phyloP scores from a whole-genome alignment of 2,329 filamentous ascomycete genomes.

The Chrysosporium queenslandicum region DNA sequence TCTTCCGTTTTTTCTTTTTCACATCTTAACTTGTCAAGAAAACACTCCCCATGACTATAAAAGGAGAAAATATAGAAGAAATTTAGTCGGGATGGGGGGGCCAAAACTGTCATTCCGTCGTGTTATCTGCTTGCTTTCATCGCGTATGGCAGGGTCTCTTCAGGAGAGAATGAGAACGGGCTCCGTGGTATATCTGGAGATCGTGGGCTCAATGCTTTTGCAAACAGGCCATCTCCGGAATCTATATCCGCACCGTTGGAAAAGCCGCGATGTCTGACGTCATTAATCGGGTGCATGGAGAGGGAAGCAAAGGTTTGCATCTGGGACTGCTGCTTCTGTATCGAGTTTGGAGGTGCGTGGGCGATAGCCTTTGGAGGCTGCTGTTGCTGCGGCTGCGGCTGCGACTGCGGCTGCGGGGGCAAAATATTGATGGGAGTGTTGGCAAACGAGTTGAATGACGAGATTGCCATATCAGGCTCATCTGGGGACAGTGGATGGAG shows the following conservation, averaged over 20 bases:
- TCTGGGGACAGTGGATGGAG: slow-evolving; percentile 51
- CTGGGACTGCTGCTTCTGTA: slow-evolving; percentile 30
- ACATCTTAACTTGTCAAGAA: background rate
- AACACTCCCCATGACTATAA: background rate
- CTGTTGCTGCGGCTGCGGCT: slow-evolving; percentile 5
- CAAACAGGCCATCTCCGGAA: slow-evolving; percentile 73
- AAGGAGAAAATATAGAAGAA: background rate
- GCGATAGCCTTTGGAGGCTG: slow-evolving; percentile 23
- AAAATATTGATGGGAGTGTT: slow-evolving; percentile 26
- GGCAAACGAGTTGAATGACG: slow-evolving; percentile 52
- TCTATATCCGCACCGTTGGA: slow-evolving; percentile 34
- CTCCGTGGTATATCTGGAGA: slow-evolving; percentile 78
- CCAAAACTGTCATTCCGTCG: background rate
- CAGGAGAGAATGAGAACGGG: slow-evolving; percentile 58
- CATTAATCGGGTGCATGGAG: slow-evolving; percentile 17
- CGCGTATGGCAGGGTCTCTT: slow-evolving; percentile 28
- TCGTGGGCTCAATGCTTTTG: slow-evolving; percentile 72
- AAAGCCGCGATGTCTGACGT: slow-evolving; percentile 27
- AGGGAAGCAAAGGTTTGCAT: slow-evolving; percentile 16
- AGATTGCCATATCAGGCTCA: slow-evolving; percentile 53
- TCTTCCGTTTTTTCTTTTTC: background rate
- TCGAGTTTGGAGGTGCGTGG: slow-evolving; percentile 30
- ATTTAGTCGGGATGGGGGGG: background rate
- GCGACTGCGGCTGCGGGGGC: slow-evolving; percentile 24
- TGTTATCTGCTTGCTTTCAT: slow-evolving; percentile 11